phyloP scores from a whole-genome alignment of 495 filamentous ascomycete genomes.

The Patellaria atrata region DNA sequence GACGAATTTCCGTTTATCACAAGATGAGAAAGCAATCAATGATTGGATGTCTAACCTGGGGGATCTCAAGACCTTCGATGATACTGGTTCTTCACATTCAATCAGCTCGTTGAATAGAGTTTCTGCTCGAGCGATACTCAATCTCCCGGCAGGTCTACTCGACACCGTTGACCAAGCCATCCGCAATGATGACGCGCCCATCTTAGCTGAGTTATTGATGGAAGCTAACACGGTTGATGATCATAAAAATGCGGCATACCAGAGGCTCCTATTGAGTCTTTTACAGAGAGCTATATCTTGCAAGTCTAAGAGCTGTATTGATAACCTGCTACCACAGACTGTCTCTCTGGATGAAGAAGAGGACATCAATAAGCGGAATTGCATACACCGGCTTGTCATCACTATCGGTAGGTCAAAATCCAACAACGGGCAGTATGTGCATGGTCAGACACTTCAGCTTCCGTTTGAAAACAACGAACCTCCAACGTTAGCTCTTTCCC shows the following conservation, averaged over 20 bases:
- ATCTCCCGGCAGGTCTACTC: constrained; percentile 47
- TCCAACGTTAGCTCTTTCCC: constrained; percentile 45
- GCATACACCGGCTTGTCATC: constrained; percentile 82
- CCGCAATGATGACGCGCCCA: constrained; percentile 52
- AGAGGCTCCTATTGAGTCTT: constrained; percentile 57
- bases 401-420: constrained; percentile 70
- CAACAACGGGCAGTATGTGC: constrained; percentile 34
- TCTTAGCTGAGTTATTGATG: constrained; percentile 43
- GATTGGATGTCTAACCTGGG: constrained; percentile 74
- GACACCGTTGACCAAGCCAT: constrained; percentile 67
- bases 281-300: constrained; percentile 72
- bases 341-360: constrained; percentile 66
- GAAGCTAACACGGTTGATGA: constrained; percentile 39
- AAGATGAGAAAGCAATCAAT: constrained; percentile 66
- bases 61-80: constrained; percentile 55
- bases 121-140: constrained; percentile 54
- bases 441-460: constrained; percentile 32
- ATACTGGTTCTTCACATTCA: constrained; percentile 56
- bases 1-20: constrained; percentile 49
- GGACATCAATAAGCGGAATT: constrained; percentile 88
- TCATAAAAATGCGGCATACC: constrained; percentile 33
- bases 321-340: constrained; percentile 50
- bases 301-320: constrained; percentile 50
- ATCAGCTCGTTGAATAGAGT: constrained; percentile 55
- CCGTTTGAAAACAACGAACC: constrained; percentile 40